Evolutionary conservation across 768 basidiomycete genomes (phyloP).

Genomic region (Cantharellus cinnabarinus): DNA sequence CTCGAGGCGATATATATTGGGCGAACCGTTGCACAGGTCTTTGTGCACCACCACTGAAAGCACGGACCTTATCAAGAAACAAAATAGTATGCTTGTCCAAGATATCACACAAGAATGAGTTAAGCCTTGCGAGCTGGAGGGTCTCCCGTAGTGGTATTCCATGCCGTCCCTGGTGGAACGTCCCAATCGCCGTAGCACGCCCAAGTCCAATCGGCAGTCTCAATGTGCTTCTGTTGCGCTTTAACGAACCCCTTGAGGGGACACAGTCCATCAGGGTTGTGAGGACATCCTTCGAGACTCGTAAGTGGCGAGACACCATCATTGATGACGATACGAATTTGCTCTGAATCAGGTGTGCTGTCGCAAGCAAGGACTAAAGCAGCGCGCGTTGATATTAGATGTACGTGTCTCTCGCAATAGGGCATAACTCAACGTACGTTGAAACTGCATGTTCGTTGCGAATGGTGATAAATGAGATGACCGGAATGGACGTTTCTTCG

Average conservation of each 20-base stretch:
- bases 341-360: conserved; percentile 13
- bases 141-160: conserved; percentile 59
- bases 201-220: conserved; percentile 19
- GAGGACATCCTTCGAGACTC: conserved; percentile 16
- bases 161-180: conserved; percentile 39
- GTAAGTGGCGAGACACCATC: conserved; percentile 19
- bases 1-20: neutral
- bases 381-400: conserved; percentile 5
- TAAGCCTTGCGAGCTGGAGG: conserved; percentile 19
- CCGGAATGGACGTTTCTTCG: conserved; percentile 19
- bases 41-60: no score
- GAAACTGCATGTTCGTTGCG: conserved; percentile 38
- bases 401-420: neutral
- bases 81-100: no score
- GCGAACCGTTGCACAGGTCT: no score
- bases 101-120: no score
- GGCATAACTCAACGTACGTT: conserved; percentile 29
- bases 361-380: conserved; percentile 11
- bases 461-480: conserved; percentile 21
- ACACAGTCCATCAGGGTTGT: conserved; percentile 18
- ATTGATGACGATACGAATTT: conserved; percentile 18
- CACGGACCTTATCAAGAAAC: no score
- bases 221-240: conserved; percentile 14
- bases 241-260: conserved; percentile 16
- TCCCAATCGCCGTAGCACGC: conserved; percentile 41